Base-by-base conservation (phyloP, 345 rosid genomes). In the Ricinus communis region DNA sequence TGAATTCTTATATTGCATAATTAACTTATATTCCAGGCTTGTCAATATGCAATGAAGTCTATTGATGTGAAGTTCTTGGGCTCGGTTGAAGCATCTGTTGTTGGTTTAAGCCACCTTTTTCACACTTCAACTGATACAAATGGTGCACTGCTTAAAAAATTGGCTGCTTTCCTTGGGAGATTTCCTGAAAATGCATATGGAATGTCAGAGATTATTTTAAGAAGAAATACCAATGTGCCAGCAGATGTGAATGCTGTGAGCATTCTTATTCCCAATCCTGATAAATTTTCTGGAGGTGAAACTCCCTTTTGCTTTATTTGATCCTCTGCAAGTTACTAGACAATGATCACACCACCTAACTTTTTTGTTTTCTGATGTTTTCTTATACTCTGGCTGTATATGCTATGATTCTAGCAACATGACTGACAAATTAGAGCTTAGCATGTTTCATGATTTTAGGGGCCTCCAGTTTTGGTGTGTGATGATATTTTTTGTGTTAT, bases 91-190 rank as follows among this genome's bases (percentile, higher is more conserved):
- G 79, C 90, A 68, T 91, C 94, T 75, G 91, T 86, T 40, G 96
- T 90, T 74, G 98, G 98, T 65, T 82, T 93, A 71, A 88, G 93
- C 80, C 86, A 93, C 81, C 86, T 93, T 72, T 91, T 88, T 53
- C 85, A 77, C 30, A 69, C 82, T 52, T 80, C 82, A 75, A 79
- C 82, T 28, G 98, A 93, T 77, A 65, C 76, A 62, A 80, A 86
- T 69, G 97, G 96, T 66, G 69, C 83, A 59, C 85, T 83, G 77
- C 84, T 93, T 40, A 90, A 90, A 82, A 81, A 80, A 74, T 74
- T 93, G 68, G 93, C 98, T 19, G 70, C 85, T 68, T 84, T 87
- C 78, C 84, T 93, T 52, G 72, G 85, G 36, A 86, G 82, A 82
- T 80, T 85, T 63, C 50, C 28, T 68, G 85, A 80, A 68, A 86